Percentiles rank a stretch among this genome's conserved stretches.
Conservation (phyloP, 371 early-diverging fungal genomes). For the Syncephalis plumigaleata region DNA sequence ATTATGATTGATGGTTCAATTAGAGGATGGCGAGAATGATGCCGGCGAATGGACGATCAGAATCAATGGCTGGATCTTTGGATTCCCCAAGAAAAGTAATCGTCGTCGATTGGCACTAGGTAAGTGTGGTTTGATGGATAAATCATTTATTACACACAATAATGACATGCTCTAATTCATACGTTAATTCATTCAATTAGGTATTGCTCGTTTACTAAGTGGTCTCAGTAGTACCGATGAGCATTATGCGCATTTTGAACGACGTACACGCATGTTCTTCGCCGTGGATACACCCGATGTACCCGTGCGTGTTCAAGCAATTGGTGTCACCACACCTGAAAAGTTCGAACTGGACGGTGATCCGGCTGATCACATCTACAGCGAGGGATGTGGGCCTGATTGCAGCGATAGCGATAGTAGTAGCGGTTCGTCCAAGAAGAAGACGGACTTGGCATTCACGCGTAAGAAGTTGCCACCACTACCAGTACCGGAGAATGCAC, state of each 20-base stretch:
- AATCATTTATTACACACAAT: background rate
- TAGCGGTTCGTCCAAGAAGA: too few relatives aligned
- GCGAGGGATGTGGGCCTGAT: background rate
- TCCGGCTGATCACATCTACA: background rate
- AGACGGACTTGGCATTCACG: background rate
- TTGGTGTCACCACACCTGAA: conserved; percentile 6
- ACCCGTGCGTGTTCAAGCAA: conserved; percentile 3
- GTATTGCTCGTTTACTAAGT: conserved; percentile 16
- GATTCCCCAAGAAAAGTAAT: background rate
- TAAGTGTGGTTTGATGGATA: background rate
- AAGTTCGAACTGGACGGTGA: conserved; percentile 6
- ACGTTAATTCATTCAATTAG: too few relatives aligned
- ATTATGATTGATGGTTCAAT: background rate
- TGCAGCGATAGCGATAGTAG: background rate
- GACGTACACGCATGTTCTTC: conserved; percentile 20
- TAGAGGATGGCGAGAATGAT: background rate
- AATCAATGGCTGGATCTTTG: background rate
- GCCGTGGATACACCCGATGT: conserved; percentile 11
- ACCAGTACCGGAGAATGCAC: conserved; percentile 3
- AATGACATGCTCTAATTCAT: background rate
- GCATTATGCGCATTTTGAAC: conserved; percentile 14
- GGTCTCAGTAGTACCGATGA: conserved; percentile 15
- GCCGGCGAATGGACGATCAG: background rate
- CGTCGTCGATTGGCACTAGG: conserved; percentile 2
- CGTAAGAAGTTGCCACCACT: background rate